phyloP scores from a whole-genome alignment of 345 rosid species.

The Raphanus raphanistrum region DNA sequence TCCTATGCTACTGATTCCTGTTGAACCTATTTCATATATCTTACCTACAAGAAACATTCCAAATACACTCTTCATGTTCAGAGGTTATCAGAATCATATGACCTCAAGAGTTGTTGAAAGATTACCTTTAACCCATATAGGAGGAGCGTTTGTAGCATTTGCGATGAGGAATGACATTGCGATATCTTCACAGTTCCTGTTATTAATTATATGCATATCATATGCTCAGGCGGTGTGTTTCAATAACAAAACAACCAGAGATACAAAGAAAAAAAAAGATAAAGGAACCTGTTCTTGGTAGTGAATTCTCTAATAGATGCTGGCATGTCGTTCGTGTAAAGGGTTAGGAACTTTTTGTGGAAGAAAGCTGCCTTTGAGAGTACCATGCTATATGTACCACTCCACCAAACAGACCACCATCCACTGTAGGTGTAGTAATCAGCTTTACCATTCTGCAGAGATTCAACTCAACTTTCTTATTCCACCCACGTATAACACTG shows the following conservation, averaged over 20 bases:
- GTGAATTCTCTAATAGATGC: conserved; percentile 70
- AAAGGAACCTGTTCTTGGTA: conserved; percentile 64
- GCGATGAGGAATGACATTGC: conserved; percentile 99
- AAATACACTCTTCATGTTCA: background rate
- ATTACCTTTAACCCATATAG: conserved; percentile 94
- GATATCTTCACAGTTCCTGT: conserved; percentile 98
- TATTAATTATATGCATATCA: conserved; percentile 21
- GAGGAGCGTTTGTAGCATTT: conserved; percentile 84
- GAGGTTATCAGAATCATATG: conserved; percentile 2
- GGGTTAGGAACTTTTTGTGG: conserved; percentile 84
- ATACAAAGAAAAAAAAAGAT: conserved; percentile 13
- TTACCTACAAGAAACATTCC: conserved; percentile 52
- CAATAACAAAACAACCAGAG: background rate
- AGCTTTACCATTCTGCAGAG: conserved; percentile 55
- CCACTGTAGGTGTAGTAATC: conserved; percentile 67
- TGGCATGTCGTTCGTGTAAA: conserved; percentile 87
- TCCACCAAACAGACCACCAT: conserved; percentile 99
- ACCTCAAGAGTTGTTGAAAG: background rate
- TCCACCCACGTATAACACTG: no score
- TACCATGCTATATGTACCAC: conserved; percentile 89
- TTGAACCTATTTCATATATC: conserved; percentile 91
- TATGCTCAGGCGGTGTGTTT: conserved; percentile 21
- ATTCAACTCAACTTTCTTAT: background rate
- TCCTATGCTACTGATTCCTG: conserved; percentile 94
- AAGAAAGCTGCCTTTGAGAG: conserved; percentile 97